Conservation (phyloP, 169 alveolate species). For the Cytauxzoon felis region DNA sequence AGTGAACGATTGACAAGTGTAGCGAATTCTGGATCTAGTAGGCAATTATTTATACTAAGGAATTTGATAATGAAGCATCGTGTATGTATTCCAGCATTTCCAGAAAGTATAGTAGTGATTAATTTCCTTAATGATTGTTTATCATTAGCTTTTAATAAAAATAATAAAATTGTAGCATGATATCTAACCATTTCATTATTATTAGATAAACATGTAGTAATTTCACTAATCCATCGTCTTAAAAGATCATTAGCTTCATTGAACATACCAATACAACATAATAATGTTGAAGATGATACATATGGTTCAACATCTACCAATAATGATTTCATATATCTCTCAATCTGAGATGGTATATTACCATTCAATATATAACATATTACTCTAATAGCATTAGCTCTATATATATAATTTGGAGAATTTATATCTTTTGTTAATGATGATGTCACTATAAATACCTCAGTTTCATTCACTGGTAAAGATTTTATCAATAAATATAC, state of each 20-base stretch:
- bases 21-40: conserved; percentile 29
- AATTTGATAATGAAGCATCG: conserved; percentile 54
- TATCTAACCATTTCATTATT: conserved; percentile 88
- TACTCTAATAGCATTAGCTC: conserved; percentile 94
- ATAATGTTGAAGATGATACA: conserved; percentile 89
- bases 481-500: conserved; percentile 88
- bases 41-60: conserved; percentile 15
- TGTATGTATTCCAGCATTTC: conserved; percentile 22
- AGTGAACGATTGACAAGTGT: conserved; percentile 15
- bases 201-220: conserved; percentile 82
- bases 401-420: conserved; percentile 87
- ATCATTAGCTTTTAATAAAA: conserved; percentile 84
- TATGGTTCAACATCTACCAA: conserved; percentile 89
- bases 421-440: conserved; percentile 93
- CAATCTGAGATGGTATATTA: conserved; percentile 89
- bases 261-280: conserved; percentile 87
- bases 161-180: conserved; percentile 92
- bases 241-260: conserved; percentile 86
- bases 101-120: conserved; percentile 20
- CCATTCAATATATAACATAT: conserved; percentile 91
- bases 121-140: conserved; percentile 57
- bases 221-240: conserved; percentile 82
- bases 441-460: conserved; percentile 91
- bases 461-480: conserved; percentile 86
- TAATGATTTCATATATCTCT: conserved; percentile 89